phyloP scores from a whole-genome alignment of 768 basidiomycete species.

The Asterophora parasitica region DNA sequence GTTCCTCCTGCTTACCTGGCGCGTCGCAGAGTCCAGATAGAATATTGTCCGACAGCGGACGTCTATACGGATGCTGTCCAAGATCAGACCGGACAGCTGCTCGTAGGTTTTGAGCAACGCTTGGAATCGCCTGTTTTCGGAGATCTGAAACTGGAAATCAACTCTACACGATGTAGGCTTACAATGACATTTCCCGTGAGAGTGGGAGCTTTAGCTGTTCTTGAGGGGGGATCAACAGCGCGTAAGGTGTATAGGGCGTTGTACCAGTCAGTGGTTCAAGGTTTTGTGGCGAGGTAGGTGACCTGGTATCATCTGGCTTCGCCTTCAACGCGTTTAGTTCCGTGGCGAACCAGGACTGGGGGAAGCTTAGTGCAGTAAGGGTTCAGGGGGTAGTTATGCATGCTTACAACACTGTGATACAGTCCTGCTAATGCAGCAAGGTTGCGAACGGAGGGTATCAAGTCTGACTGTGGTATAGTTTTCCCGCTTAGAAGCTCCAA shows the following conservation, averaged over 20 bases:
- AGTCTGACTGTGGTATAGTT: conserved; percentile 52
- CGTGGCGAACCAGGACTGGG: conserved; percentile 79
- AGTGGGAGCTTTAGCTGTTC: conserved; percentile 68
- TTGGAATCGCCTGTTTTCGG: conserved; percentile 71
- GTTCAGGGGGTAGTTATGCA: neutral
- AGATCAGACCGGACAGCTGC: conserved; percentile 80
- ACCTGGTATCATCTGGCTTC: conserved; percentile 47
- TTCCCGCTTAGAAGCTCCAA: conserved; percentile 55
- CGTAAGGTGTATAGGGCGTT: conserved; percentile 42
- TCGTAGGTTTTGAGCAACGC: conserved; percentile 87
- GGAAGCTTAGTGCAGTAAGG: conserved; percentile 3
- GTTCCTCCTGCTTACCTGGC: conserved; percentile 46
- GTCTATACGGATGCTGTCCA: conserved; percentile 86
- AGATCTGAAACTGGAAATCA: neutral
- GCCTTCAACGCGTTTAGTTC: conserved; percentile 67
- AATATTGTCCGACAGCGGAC: conserved; percentile 80
- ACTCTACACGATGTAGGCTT: conserved; percentile 24
- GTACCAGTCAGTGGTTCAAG: conserved; percentile 48
- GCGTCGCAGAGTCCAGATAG: conserved; percentile 76
- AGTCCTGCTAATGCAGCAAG: conserved; percentile 72
- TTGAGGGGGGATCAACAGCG: conserved; percentile 36
- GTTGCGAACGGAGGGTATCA: conserved; percentile 69
- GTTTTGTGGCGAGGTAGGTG: conserved; percentile 46
- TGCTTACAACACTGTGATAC: conserved; percentile 80
- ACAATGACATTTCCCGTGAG: conserved; percentile 88